Evolutionary conservation across 805 yeast species (phyloP).

Genomic region (Kregervanrija pseudodelftensis): DNA sequence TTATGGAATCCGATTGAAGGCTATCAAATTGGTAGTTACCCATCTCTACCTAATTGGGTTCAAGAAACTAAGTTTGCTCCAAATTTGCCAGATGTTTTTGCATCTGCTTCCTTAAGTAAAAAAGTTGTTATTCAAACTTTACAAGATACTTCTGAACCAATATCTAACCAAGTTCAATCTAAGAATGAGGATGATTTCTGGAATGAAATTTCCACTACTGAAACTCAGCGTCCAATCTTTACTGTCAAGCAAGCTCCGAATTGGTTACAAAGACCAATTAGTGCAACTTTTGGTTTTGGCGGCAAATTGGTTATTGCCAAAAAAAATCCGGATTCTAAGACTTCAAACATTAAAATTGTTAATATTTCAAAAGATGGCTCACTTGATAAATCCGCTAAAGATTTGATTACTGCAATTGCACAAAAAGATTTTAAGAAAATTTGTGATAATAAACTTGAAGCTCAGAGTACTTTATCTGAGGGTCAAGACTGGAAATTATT

Average conservation of each 20-base stretch:
- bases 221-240: conserved; percentile 67
- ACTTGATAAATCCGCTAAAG: conserved; percentile 30
- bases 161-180: conserved; percentile 32
- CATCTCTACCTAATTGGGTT: conserved; percentile 90
- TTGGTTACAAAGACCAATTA: conserved; percentile 73
- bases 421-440: conserved; percentile 46
- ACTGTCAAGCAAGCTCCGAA: conserved; percentile 74
- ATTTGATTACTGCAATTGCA: conserved; percentile 51
- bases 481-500: conserved; percentile 57
- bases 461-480: conserved; percentile 29
- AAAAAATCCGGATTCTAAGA: conserved; percentile 34
- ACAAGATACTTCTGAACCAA: conserved; percentile 74
- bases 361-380: conserved; percentile 33
- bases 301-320: conserved; percentile 63
- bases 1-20: conserved; percentile 88
- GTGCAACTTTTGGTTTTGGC: conserved; percentile 88
- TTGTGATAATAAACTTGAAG: conserved; percentile 44
- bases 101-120: conserved; percentile 83
- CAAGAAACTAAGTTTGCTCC: conserved; percentile 88
- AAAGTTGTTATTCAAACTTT: conserved; percentile 74
- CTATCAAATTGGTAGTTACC: conserved; percentile 72
- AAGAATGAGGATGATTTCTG: conserved; percentile 73
- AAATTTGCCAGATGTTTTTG: conserved; percentile 79
- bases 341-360: conserved; percentile 24
- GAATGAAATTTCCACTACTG: conserved; percentile 65